Base-by-base conservation (phyloP, 176 grass and related monocot genomes). In the Eragrostis nindensis region DNA sequence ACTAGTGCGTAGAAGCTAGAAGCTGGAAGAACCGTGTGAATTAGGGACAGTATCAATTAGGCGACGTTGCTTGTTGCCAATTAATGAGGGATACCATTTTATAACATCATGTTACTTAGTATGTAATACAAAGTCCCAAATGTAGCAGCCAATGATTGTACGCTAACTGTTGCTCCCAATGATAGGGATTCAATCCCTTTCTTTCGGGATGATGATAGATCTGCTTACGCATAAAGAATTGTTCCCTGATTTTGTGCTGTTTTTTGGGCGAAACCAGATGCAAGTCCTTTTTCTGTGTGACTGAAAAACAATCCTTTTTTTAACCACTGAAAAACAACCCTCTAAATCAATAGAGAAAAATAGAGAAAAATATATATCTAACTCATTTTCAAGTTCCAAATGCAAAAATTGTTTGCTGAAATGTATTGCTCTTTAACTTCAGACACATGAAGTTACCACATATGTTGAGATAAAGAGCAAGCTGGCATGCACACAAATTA, bases 1-100 rank as follows among this genome's bases (percentile, higher is more conserved):
- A 36, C 32, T 36, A 36, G 32, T 68, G 48, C 19, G 3, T 30
- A 45, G 50, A 54, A 40, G 46, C 9, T 47, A 4, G 32, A 1
- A 36, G 32, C 60, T 19, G 15, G 29, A 79, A 79, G 17, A 76
- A 66, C 82, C 71, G 8, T 85, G 77, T 85, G 39, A 75, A 47
- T 85, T 55, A 25, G 54, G 36, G n/a, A 46, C 5, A 24, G 18
- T 18, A 66, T 74, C 8, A 80, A 59, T 39, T 61, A 61, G 11
- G 26, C 36, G 13, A 53, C 22, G 16, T 79, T 72, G 15, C 59
- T 73, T 80, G 47, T n/a, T n/a, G n/a, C n/a, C 61, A 60, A 39
- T 73, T 62, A 80, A 29, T 38, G 5, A 42, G 27, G 11, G 6
- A 45, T 65, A 54, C 57, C 38, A 73, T 44, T 79, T 86, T 27